phyloP scores from a whole-genome alignment of 129 eudicot genomes.

The Heracleum sosnowskyi region DNA sequence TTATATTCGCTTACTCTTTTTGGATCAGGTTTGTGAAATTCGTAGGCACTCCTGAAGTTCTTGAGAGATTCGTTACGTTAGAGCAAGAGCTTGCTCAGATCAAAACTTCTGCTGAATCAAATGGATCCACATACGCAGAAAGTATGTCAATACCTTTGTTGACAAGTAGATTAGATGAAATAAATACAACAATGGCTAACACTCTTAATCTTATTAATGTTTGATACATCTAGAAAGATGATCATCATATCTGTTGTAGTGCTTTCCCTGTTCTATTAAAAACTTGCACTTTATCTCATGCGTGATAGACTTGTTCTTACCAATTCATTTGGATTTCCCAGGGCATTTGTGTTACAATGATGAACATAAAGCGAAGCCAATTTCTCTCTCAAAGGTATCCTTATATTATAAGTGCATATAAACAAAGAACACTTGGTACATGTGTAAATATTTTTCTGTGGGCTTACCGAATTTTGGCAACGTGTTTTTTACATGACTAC shows the following conservation, averaged over 20 bases:
- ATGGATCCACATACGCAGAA: conserved; percentile 39
- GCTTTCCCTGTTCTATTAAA: too few species aligned
- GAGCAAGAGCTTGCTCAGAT: conserved; percentile 74
- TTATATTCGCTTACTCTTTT: neutral
- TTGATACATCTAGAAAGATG: neutral
- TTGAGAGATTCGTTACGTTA: conserved; percentile 61
- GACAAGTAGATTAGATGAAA: conserved; percentile 1
- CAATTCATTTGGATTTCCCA: conserved; percentile 9
- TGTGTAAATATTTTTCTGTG: neutral
- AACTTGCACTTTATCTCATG: too few species aligned
- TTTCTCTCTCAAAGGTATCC: conserved; percentile 38
- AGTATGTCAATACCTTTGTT: conserved; percentile 22
- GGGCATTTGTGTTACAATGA: conserved; percentile 22
- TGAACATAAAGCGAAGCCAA: conserved; percentile 25
- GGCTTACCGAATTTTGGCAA: conserved; percentile 17
- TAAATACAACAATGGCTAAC: neutral
- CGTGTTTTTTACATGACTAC: conserved; percentile 10
- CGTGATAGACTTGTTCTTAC: neutral
- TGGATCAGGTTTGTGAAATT: conserved; percentile 76
- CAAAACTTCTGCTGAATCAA: conserved; percentile 42
- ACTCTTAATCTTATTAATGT: neutral
- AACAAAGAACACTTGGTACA: neutral
- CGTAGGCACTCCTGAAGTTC: conserved; percentile 81
- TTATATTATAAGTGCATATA: neutral
- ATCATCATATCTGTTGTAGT: neutral